Base-by-base conservation (phyloP, 2,329 filamentous ascomycete genomes). In the Alternaria sp. region DNA sequence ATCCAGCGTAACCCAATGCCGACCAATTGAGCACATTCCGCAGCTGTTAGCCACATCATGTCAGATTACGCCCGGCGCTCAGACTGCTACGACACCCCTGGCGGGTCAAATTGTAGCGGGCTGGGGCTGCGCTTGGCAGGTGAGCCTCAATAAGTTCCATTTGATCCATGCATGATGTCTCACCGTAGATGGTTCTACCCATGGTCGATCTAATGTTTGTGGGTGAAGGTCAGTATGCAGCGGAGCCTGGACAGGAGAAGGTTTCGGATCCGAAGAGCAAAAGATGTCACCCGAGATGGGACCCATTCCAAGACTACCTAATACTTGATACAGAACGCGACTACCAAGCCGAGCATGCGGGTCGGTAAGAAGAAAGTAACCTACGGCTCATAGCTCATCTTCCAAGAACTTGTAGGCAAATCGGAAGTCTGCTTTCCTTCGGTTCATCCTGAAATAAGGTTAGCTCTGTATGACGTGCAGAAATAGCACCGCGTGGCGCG, bases 321-420 rank as follows among this genome's bases (percentile, higher is more conserved):
- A 74, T 72, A 75, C 67, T 72, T 67, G 59, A 70, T 76, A 76
- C 74, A 76, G 51, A 72, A 64, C 51, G 59, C 58, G 62, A 64
- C 65, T 52, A 58, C 64, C 60, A 53, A 64, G 46, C 63, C 59
- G 18, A 58, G 52, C 49, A 50, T 48, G 38, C 40, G 38, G 44
- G 44, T 53, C 58, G 41, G 44, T 38, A 52, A 54, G 40, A 49
- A 46, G 46, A 55, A 27, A 38, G 54, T 40, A 43, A 34, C 20
- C 22, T 16, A 41, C 14, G 53, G 58, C 63, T 77, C 64, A 89
- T 79, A 97, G 87, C 80, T 97, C 94, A 77, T 98, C 94, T 81
- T 98, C 94, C 69, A 98, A 86, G 82, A 95, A 98, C 81, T 97
- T 97, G 85, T 98, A 98, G 62, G 92, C 91, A 81, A 98, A 98